A percentile compares a stretch with the other conserved stretches of the same genome.
These are phyloP conservation scores for Pythium apleroticum DNA, from an alignment of 352 stramenopile species.

Conservation along the genomic window DNA sequence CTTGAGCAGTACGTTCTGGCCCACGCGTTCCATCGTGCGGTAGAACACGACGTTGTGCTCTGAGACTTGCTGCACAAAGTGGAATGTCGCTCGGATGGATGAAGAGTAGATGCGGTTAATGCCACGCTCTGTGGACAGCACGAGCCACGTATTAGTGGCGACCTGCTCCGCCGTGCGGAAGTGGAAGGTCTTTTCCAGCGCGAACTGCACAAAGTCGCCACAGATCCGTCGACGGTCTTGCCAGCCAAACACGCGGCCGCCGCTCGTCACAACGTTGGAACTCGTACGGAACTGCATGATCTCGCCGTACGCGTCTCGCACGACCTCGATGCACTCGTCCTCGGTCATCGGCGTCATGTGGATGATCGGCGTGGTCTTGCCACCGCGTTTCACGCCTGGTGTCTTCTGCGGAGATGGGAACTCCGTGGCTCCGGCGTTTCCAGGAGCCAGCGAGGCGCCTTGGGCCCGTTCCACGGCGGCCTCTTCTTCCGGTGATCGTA, in stretches of 20 bases:
- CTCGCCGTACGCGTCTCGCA: constrained; percentile 43
- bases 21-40: constrained; percentile 53
- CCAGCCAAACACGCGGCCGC: constrained; percentile 65
- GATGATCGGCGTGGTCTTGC: constrained; percentile 14
- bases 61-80: constrained; percentile 54
- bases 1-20: constrained; percentile 46
- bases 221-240: constrained; percentile 50
- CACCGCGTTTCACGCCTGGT: neutral
- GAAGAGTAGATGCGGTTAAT: constrained; percentile 66
- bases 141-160: constrained; percentile 50
- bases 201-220: constrained; percentile 56
- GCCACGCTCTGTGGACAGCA: constrained; percentile 52
- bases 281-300: constrained; percentile 42
- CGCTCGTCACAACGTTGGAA: constrained; percentile 44
- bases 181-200: constrained; percentile 62
- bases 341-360: constrained; percentile 36
- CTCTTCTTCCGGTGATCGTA: constrained; percentile 12
- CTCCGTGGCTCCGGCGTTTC: neutral
- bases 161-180: constrained; percentile 38
- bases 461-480: constrained; percentile 2
- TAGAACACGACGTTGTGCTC: constrained; percentile 64
- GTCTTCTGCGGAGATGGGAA: constrained; percentile 2
- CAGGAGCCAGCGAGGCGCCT: neutral
- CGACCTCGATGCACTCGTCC: constrained; percentile 48
- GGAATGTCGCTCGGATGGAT: constrained; percentile 48